These are phyloP conservation scores for Macrolepiota dolichaula DNA, from an alignment of 768 basidiomycete species.

Conservation along the genomic window DNA sequence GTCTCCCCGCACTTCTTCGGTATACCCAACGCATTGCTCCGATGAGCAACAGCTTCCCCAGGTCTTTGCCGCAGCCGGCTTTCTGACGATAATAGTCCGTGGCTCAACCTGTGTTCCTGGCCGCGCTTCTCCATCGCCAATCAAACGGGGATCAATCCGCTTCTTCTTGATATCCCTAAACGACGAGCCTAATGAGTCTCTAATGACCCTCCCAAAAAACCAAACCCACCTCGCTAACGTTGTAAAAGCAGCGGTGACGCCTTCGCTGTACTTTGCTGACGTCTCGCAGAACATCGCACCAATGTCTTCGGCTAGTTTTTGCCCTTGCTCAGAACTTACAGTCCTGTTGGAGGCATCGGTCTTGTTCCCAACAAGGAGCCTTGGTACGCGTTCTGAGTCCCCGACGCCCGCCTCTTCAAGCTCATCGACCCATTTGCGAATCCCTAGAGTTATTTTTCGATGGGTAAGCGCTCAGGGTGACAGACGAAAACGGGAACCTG, in stretches of 20 bases:
- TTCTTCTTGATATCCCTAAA: slow-evolving; percentile 6
- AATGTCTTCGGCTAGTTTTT: neutral
- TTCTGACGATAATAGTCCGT: neutral
- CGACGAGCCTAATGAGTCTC: neutral
- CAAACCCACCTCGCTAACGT: neutral
- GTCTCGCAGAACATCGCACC: slow-evolving; percentile 6
- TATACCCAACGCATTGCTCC: slow-evolving; percentile 4
- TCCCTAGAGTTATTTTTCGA: neutral
- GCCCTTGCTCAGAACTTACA: slow-evolving; percentile 1
- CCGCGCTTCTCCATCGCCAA: neutral
- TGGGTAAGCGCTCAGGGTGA: too few species aligned
- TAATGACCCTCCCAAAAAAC: neutral
- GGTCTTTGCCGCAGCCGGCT: neutral
- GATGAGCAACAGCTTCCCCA: neutral
- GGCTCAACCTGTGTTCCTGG: neutral
- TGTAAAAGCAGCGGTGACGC: slow-evolving; percentile 1
- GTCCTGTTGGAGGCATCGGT: neutral
- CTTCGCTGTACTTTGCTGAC: slow-evolving; percentile 6
- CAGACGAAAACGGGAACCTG: neutral
- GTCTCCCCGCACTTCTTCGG: neutral
- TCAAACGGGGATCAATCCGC: neutral
- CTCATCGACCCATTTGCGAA: slow-evolving; percentile 3
- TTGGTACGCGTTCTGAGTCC: neutral
- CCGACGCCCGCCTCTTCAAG: neutral
- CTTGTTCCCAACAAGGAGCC: slow-evolving; percentile 7